These are phyloP conservation scores for Medicago ruthenica DNA, from an alignment of 306 rosid genomes.

Conservation along the genomic window DNA sequence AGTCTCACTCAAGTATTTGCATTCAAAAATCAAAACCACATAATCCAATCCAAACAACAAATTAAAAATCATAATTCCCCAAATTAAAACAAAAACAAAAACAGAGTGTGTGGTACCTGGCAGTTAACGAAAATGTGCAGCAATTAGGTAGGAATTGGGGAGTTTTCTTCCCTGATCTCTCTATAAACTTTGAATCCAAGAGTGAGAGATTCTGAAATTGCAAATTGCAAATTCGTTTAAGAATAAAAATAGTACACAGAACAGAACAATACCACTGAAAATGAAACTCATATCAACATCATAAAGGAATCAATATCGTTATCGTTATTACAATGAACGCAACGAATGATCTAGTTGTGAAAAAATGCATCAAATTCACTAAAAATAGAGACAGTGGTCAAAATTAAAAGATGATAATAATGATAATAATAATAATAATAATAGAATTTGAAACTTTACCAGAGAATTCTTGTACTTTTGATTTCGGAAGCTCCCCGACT, in stretches of 20 bases:
- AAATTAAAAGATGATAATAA: not conserved
- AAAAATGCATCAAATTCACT: not conserved
- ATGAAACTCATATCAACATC: constrained; percentile 11
- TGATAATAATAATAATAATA: not conserved
- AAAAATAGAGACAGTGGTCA: not conserved
- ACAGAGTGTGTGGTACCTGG: constrained; percentile 8
- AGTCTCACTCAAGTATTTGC: not conserved
- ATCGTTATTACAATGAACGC: not conserved
- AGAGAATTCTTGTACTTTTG: not conserved
- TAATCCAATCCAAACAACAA: not conserved
- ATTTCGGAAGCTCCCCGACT: not conserved
- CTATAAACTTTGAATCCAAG: not conserved
- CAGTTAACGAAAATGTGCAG: not conserved
- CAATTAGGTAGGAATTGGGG: not conserved
- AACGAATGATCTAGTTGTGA: not conserved
- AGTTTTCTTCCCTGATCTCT: not conserved
- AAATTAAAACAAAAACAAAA: not conserved
- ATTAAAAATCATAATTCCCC: not conserved
- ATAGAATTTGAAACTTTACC: not conserved
- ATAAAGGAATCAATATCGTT: not conserved
- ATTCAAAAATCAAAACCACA: not conserved
- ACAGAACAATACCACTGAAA: not conserved
- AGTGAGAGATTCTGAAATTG: constrained; percentile 3
- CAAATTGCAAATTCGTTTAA: not conserved
- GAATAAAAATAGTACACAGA: not conserved